Evolutionary conservation across 306 rosid genomes (phyloP), one percentile per base, ranked within the genome.

Genomic region (Cicer pinnatifidum): DNA sequence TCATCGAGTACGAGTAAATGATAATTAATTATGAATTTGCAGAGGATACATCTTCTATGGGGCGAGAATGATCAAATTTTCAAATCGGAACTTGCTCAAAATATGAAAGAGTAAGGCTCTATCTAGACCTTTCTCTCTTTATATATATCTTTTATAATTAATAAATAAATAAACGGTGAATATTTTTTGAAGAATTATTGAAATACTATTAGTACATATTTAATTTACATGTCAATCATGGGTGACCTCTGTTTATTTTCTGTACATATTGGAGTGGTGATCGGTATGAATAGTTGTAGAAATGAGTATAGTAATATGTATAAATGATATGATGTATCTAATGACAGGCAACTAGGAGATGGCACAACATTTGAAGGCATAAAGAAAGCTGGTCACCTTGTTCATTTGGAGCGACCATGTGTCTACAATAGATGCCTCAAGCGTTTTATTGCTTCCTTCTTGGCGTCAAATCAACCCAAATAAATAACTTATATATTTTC

Each of bases 31-130:
- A 17, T 9, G 0, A 4, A 1, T 45, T 20, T 75, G 76, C 87
- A 92, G 98, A 82, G 84, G 77, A 86, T 92, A 61, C 97, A 93
- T 75, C 97, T 93, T 6, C 43, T 93, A 56, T 93, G 98, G 98
- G 98, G 98, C 1, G 94, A 88, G 84, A 80, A 89, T 13, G 97
- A 93, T 84, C 92, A 84, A 83, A 76, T 91, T 71, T 93, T 93
- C 88, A 83, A 89, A 39, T 43, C 84, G 58, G 91, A 91, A 71
- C 88, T 86, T 40, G 98, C 94, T 54, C 85, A 79, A 10, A 88
- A 75, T 85, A 87, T 91, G 93, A 87, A 86, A 84, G 82, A 78
- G 97, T 93, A 89, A 75, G 80, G 1, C 39, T 65, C 16, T 63
- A 53, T 65, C 16, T 63, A 53, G 35, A 28, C 33, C 33, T 23